Conservation (phyloP, 208 protist species). For the Wallacemonas rigidus region DNA sequence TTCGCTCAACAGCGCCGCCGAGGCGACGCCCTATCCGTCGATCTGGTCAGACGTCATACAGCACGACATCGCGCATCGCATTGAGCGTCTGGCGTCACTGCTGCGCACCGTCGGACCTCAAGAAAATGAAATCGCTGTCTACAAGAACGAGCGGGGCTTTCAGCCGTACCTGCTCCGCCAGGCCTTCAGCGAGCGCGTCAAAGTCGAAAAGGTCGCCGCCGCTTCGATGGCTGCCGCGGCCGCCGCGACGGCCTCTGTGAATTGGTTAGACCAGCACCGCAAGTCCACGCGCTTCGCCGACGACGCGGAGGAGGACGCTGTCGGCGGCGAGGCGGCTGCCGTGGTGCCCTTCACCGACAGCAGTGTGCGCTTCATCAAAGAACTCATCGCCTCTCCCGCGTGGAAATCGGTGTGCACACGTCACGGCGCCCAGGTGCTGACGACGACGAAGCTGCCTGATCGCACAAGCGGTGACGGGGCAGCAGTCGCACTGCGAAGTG, state of each 20-base stretch:
- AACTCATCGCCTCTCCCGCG: slow-evolving; percentile 22
- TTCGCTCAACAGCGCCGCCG: slow-evolving; percentile 18
- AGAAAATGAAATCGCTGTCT: slow-evolving; percentile 36
- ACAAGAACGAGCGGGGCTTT: slow-evolving; percentile 46
- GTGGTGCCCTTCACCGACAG: not conserved
- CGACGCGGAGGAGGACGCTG: not conserved
- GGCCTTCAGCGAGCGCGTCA: slow-evolving; percentile 18
- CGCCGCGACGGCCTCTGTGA: not conserved
- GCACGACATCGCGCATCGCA: slow-evolving; percentile 15
- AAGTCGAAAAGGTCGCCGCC: slow-evolving; percentile 2
- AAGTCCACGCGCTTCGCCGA: slow-evolving; percentile 9
- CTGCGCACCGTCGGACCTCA: slow-evolving; percentile 31
- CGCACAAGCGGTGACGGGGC: not conserved
- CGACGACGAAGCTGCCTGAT: not conserved
- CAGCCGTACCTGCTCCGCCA: slow-evolving; percentile 29
- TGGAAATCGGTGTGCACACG: slow-evolving; percentile 11
- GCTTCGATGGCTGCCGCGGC: not conserved
- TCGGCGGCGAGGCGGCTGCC: not conserved
- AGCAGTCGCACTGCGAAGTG: not conserved
- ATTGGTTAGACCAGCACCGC: slow-evolving; percentile 16
- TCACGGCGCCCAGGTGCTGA: slow-evolving; percentile 16
- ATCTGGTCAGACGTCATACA: slow-evolving; percentile 15
- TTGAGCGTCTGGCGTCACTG: slow-evolving; percentile 22
- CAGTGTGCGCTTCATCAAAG: slow-evolving; percentile 27
- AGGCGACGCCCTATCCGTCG: not conserved